Conservation (phyloP, 2,329 filamentous ascomycete genomes). For the Venturia pyrina region DNA sequence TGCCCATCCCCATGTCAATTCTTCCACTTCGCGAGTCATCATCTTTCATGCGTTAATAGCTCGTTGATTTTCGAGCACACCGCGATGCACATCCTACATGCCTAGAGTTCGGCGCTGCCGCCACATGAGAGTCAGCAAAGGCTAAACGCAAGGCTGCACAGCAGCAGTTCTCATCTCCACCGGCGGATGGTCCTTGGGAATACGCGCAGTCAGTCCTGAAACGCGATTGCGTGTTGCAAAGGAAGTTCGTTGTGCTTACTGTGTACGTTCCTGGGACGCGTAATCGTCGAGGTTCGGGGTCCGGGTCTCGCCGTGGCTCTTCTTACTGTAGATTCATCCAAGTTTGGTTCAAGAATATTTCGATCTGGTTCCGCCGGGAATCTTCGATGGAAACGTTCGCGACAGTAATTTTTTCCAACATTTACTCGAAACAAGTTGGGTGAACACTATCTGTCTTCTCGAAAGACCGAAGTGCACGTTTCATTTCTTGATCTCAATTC, state of each 20-base stretch:
- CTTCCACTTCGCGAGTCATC: neutral
- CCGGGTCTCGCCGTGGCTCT: too few relatives aligned
- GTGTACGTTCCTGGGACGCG: too few relatives aligned
- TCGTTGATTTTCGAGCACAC: neutral
- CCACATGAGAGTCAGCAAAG: neutral
- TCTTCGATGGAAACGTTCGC: too few relatives aligned
- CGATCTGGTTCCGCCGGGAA: neutral
- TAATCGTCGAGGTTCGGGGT: too few relatives aligned
- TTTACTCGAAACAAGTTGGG: too few relatives aligned
- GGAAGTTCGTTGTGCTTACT: too few relatives aligned
- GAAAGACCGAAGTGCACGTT: neutral
- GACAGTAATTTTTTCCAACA: too few relatives aligned
- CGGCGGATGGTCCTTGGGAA: too few relatives aligned
- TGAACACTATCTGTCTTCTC: too few relatives aligned
- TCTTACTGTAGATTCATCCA: neutral
- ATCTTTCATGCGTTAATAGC: neutral
- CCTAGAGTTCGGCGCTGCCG: neutral
- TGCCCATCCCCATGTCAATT: neutral
- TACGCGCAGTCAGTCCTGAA: too few relatives aligned
- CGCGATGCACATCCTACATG: too few relatives aligned
- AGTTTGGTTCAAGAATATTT: neutral
- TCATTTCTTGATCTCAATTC: neutral
- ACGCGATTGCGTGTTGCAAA: too few relatives aligned
- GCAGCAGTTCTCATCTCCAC: neutral
- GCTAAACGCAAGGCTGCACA: neutral